Percentiles rank a stretch among this genome's conserved stretches.
These are phyloP conservation scores for Kregervanrija fluxuum DNA, from an alignment of 805 yeast species.

Conservation along the genomic window DNA sequence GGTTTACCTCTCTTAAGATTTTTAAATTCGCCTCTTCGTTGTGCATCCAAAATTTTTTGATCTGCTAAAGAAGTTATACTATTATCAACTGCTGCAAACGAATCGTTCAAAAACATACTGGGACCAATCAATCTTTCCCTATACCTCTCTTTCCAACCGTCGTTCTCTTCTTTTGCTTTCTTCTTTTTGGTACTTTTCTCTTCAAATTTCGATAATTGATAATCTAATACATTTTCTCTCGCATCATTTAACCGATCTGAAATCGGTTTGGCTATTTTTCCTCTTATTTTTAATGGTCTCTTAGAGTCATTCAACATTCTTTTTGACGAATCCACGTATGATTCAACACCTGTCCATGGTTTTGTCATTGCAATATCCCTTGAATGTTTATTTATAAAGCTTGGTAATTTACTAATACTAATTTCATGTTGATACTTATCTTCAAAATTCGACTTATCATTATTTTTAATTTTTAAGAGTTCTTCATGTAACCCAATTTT, in stretches of 20 bases:
- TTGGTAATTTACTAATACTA: constrained; percentile 36
- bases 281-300: constrained; percentile 27
- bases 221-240: constrained; percentile 59
- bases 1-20: constrained; percentile 61
- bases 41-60: constrained; percentile 67
- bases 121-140: constrained; percentile 60
- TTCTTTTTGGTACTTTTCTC: constrained; percentile 19
- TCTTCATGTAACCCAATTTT: constrained; percentile 17
- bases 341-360: constrained; percentile 59
- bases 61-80: constrained; percentile 65
- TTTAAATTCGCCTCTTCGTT: constrained; percentile 60
- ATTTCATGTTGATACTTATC: constrained; percentile 33
- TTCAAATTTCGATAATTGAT: constrained; percentile 39
- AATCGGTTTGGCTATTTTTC: constrained; percentile 8
- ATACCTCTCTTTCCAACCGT: constrained; percentile 52
- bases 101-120: constrained; percentile 35
- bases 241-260: constrained; percentile 48
- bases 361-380: constrained; percentile 40
- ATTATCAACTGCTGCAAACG: constrained; percentile 39
- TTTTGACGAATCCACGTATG: constrained; percentile 35
- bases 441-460: constrained; percentile 25
- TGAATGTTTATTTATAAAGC: constrained; percentile 35
- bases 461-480: constrained; percentile 24
- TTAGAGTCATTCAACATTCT: constrained; percentile 51
- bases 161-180: constrained; percentile 25